phyloP scores from a whole-genome alignment of 2,329 filamentous ascomycete genomes.

The Fusarium sp. region DNA sequence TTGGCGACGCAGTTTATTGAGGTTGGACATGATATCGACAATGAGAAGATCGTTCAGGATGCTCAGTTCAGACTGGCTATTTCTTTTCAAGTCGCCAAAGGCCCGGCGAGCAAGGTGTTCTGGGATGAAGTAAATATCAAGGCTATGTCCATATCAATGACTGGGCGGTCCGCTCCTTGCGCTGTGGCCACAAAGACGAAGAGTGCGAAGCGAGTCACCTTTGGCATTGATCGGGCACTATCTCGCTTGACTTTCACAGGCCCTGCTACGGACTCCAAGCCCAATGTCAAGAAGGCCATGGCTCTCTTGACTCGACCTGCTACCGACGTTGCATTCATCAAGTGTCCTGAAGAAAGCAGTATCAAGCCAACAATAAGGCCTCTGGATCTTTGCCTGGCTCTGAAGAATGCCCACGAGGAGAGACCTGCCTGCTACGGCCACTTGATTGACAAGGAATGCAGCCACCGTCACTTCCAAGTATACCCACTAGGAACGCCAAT shows the following conservation, averaged over 20 bases:
- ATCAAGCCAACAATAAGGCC: not conserved
- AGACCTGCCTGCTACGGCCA: not conserved
- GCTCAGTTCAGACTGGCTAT: constrained; percentile 13
- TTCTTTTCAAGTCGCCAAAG: constrained; percentile 1
- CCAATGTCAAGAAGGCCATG: not conserved
- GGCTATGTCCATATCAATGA: not conserved
- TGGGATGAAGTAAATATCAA: constrained; percentile 21
- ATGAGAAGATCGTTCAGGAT: not conserved
- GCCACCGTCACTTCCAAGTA: not conserved
- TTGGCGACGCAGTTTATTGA: not conserved
- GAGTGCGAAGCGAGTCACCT: not conserved
- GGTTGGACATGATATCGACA: not conserved
- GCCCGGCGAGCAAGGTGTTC: not conserved
- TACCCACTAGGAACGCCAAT: accelerated
- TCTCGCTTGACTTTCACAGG: not conserved
- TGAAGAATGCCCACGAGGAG: not conserved
- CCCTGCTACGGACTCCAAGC: accelerated
- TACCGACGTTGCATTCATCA: not conserved
- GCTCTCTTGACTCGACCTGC: accelerated
- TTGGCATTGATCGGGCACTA: not conserved
- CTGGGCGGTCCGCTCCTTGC: accelerated
- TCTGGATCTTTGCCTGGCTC: not conserved
- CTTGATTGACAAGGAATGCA: not conserved
- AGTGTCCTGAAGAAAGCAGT: not conserved
- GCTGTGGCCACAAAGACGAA: not conserved